Evolutionary conservation across 441 rosid genomes (phyloP).

Genomic region (Populus hybrid): DNA sequence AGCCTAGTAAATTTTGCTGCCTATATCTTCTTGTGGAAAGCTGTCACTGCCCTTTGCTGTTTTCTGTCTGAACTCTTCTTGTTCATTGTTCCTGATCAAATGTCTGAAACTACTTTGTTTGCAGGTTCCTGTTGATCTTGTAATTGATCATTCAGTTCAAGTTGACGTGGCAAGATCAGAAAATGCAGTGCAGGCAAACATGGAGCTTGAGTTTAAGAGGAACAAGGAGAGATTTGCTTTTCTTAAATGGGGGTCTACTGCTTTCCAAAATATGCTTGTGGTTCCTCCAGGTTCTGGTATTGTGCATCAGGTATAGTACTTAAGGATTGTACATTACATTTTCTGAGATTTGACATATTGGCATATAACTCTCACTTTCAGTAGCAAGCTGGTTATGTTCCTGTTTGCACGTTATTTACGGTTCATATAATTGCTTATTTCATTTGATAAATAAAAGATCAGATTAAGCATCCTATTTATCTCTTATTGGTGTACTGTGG

Average conservation of each 20-base stretch:
- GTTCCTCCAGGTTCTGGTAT: conserved; percentile 99
- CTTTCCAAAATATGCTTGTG: conserved; percentile 95
- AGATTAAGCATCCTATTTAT: not conserved
- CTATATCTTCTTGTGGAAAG: not conserved
- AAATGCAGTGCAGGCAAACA: conserved; percentile 93
- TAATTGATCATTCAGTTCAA: conserved; percentile 97
- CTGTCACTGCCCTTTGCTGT: not conserved
- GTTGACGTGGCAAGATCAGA: conserved; percentile 95
- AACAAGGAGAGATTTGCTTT: conserved; percentile 98
- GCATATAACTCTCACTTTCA: not conserved
- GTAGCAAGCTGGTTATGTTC: not conserved
- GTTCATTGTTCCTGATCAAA: conserved; percentile 5
- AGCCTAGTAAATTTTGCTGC: not conserved
- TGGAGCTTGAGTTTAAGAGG: conserved; percentile 95
- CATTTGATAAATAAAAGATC: not conserved
- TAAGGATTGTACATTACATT: not conserved
- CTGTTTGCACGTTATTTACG: not conserved
- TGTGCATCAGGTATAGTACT: conserved; percentile 80
- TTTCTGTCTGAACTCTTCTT: not conserved
- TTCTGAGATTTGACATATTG: not conserved
- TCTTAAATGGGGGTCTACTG: conserved; percentile 96
- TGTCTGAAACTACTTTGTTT: conserved; percentile 10
- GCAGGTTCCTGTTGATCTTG: conserved; percentile 99
- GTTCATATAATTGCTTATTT: conserved; percentile 5
- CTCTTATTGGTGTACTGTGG: not conserved